These are phyloP conservation scores for Rhynchospora pubera DNA, from an alignment of 176 grass and related monocot genomes.

Conservation along the genomic window DNA sequence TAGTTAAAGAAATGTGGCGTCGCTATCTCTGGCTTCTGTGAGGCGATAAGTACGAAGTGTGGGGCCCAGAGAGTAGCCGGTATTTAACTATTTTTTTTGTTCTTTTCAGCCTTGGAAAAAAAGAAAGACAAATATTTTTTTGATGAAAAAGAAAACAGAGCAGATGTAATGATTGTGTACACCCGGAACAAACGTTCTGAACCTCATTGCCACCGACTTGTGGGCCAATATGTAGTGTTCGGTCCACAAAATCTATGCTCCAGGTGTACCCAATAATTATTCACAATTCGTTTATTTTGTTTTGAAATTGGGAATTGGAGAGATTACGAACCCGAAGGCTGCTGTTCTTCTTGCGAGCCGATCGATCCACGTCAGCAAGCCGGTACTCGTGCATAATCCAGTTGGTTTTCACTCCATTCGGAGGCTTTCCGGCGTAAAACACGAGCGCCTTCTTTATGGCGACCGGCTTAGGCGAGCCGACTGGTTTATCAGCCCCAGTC, in stretches of 20 bases:
- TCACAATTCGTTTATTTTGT: neutral
- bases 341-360: constrained; percentile 56
- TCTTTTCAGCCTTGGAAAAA: neutral
- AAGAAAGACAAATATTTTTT: neutral
- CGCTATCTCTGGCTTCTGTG: neutral
- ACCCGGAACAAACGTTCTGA: neutral
- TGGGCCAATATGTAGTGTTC: neutral
- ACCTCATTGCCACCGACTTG: neutral
- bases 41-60: constrained; percentile 8
- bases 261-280: neutral
- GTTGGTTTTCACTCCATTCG: constrained; percentile 70
- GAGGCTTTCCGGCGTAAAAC: constrained; percentile 64
- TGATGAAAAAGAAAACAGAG: neutral
- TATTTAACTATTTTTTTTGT: neutral
- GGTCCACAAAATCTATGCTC: neutral
- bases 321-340: constrained; percentile 40
- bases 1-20: constrained; percentile 14
- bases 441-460: constrained; percentile 81
- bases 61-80: neutral
- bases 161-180: neutral
- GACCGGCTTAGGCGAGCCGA: constrained; percentile 45
- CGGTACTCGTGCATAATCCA: constrained; percentile 99
- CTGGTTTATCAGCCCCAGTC: constrained; percentile 85
- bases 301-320: neutral
- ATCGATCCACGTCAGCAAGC: constrained; percentile 67